These are phyloP conservation scores for Phytophthora tentaculata DNA, from an alignment of 352 stramenopile species.

Conservation along the genomic window DNA sequence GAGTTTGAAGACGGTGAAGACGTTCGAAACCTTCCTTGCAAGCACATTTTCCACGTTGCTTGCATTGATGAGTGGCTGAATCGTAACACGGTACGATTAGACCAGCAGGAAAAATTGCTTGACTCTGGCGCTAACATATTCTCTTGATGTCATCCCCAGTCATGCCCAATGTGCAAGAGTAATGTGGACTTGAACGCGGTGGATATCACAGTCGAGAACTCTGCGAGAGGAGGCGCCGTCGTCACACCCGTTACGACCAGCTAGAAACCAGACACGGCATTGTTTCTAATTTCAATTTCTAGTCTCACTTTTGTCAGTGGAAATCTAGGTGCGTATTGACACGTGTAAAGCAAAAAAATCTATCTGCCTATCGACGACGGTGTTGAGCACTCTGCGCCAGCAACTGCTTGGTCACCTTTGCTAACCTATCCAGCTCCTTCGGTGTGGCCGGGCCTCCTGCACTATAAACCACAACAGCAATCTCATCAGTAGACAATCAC, in stretches of 20 bases:
- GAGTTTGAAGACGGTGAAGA: slow-evolving; percentile 82
- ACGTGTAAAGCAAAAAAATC: slow-evolving; percentile 7
- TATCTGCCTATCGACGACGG: slow-evolving; percentile 29
- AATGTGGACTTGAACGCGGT: slow-evolving; percentile 69
- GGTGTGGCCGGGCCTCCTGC: slow-evolving; percentile 67
- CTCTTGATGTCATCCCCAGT: slow-evolving; percentile 35
- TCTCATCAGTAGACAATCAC: background rate
- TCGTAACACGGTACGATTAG: slow-evolving; percentile 81
- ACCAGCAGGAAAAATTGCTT: background rate
- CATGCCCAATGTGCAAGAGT: slow-evolving; percentile 86
- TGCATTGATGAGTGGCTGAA: slow-evolving; percentile 92
- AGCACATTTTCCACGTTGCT: slow-evolving; percentile 89
- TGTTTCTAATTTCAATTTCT: background rate
- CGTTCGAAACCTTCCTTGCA: slow-evolving; percentile 80
- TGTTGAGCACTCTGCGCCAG: slow-evolving; percentile 53
- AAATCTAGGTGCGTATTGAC: slow-evolving; percentile 5
- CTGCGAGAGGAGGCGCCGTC: slow-evolving; percentile 37
- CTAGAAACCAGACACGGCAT: slow-evolving; percentile 13
- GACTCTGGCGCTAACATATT: background rate
- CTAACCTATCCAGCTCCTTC: slow-evolving; percentile 64
- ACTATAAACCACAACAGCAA: slow-evolving; percentile 38
- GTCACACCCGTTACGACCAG: slow-evolving; percentile 43
- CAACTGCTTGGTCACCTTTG: slow-evolving; percentile 65
- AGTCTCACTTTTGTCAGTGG: slow-evolving; percentile 8
- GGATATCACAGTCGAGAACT: slow-evolving; percentile 44